Conservation (phyloP, 257 asterid genomes). For the Lantana camara region DNA sequence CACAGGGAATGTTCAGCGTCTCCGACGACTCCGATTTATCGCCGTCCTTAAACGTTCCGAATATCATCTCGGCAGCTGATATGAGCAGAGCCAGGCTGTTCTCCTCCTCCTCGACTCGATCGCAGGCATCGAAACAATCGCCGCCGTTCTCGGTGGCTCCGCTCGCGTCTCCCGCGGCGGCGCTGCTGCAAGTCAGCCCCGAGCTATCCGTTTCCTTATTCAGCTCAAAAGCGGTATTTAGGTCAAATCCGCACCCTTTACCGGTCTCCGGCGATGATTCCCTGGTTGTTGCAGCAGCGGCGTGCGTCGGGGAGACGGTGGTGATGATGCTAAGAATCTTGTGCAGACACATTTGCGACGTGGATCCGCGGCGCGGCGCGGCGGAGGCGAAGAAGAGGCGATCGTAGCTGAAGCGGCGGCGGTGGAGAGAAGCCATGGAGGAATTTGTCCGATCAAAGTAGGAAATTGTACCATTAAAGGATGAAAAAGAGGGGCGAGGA, state of each 20-base stretch:
- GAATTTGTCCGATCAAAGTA: conserved; percentile 11
- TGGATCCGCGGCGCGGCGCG: conserved; percentile 36
- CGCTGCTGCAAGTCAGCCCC: conserved; percentile 25
- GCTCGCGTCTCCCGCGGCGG: not conserved
- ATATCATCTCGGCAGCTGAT: conserved; percentile 45
- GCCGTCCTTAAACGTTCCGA: conserved; percentile 34
- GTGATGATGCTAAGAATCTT: conserved; percentile 37
- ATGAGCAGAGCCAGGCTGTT: conserved; percentile 35
- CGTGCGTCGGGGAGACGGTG: conserved; percentile 32
- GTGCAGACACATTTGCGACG: conserved; percentile 41
- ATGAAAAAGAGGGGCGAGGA: not conserved
- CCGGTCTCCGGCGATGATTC: conserved; percentile 7
- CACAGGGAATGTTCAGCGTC: not conserved
- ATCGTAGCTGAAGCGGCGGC: conserved; percentile 9
- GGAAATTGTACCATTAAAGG: conserved; percentile 22
- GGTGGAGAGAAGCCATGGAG: conserved; percentile 24
- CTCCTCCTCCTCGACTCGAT: conserved; percentile 3
- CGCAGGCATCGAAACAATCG: conserved; percentile 12
- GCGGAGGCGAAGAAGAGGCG: conserved; percentile 6
- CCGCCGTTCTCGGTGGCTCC: not conserved
- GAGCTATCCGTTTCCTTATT: conserved; percentile 24
- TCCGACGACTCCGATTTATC: conserved; percentile 2
- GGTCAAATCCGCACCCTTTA: conserved; percentile 1
- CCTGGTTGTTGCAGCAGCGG: conserved; percentile 17
- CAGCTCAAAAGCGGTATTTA: conserved; percentile 20